Percentiles rank a stretch among this genome's conserved stretches.
These are phyloP conservation scores for Rauvolfia tetraphylla DNA, from an alignment of 257 asterid genomes.

Conservation along the genomic window DNA sequence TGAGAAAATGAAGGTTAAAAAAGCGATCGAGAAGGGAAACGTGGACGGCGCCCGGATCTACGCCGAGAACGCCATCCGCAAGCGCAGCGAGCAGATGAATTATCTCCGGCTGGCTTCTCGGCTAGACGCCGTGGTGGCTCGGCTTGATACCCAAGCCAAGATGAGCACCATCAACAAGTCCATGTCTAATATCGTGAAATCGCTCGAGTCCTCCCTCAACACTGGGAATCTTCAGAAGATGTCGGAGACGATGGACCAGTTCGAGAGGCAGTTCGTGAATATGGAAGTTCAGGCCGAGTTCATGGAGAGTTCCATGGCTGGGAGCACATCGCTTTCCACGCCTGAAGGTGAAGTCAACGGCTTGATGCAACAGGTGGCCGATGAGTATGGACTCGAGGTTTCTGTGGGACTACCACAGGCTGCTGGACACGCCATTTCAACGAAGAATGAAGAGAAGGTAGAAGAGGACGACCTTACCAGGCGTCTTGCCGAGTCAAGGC, in stretches of 20 bases:
- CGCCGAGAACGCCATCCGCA: slow-evolving; percentile 97
- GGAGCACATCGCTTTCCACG: slow-evolving; percentile 86
- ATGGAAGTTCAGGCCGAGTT: slow-evolving; percentile 99
- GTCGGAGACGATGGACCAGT: slow-evolving; percentile 96
- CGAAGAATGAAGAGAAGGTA: slow-evolving; percentile 59
- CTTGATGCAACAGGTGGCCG: slow-evolving; percentile 98
- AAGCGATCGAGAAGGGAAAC: slow-evolving; percentile 97
- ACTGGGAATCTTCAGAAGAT: slow-evolving; percentile 94
- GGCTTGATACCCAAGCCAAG: slow-evolving; percentile 97
- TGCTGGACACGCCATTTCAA: slow-evolving; percentile 65
- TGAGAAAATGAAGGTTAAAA: slow-evolving; percentile 86
- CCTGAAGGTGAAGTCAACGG: slow-evolving; percentile 90
- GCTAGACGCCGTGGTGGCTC: slow-evolving; percentile 93
- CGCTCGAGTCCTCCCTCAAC: slow-evolving; percentile 70
- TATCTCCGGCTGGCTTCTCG: slow-evolving; percentile 90
- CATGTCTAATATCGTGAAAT: slow-evolving; percentile 81
- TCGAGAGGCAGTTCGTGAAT: slow-evolving; percentile 90
- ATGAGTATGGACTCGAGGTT: slow-evolving; percentile 93
- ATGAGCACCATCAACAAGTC: slow-evolving; percentile 83
- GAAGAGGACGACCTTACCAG: slow-evolving; percentile 86
- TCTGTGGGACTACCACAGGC: slow-evolving; percentile 94
- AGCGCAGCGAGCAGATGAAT: slow-evolving; percentile 93
- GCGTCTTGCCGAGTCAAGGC: slow-evolving; percentile 95
- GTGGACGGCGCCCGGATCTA: slow-evolving; percentile 98
- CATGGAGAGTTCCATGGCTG: slow-evolving; percentile 99